Evolutionary conservation across 768 basidiomycete species (phyloP), one percentile per base, ranked within the genome.

Genomic region (Psilocybe tampanensis): DNA sequence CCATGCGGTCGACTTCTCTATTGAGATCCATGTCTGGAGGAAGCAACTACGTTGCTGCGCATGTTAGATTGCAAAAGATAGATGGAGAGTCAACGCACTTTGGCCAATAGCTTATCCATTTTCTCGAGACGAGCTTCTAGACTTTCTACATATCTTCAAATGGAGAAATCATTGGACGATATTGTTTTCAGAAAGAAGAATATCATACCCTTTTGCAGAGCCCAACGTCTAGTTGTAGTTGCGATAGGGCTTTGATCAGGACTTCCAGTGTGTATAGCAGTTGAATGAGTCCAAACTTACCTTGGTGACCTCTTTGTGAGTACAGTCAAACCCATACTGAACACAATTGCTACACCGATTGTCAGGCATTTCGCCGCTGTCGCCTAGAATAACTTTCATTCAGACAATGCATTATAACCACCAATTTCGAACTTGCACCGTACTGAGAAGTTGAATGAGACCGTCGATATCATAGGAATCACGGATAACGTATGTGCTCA

Each of bases 291-390:
- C n/a, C n/a, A 39, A 39, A 39, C 77, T 50, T 58, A 86, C 86
- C 80, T 87, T 89, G 9, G 85, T 83, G 18, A 84, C 80, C 70
- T 88, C 86, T 50, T 83, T 77, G 65, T 89, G 88, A 1, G 84
- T 86, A 67, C 88, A 90, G 18, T 86, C 81, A 41, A 79, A 71
- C 48, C 79, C 76, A 58, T 77, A 83, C 22, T 84, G 77, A 26
- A 79, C 74, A 63, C 88, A 89, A 65, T 86, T 88, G 3, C 83
- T 82, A 63, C 88, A 90, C 44, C 76, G 70, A 66, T 85, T 85
- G 29, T 79, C 79, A 17, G 80, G 78, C 82, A 82, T 84, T 62
- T 82, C 83, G 2, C 82, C 85, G 60, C 89, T 90, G 69, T 92
- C 86, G 62, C 86, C 85, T 86, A 58, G 56, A 61, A 67, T 36